Evolutionary conservation across 129 eudicot genomes (phyloP).

Genomic region (Tagetes patula): DNA sequence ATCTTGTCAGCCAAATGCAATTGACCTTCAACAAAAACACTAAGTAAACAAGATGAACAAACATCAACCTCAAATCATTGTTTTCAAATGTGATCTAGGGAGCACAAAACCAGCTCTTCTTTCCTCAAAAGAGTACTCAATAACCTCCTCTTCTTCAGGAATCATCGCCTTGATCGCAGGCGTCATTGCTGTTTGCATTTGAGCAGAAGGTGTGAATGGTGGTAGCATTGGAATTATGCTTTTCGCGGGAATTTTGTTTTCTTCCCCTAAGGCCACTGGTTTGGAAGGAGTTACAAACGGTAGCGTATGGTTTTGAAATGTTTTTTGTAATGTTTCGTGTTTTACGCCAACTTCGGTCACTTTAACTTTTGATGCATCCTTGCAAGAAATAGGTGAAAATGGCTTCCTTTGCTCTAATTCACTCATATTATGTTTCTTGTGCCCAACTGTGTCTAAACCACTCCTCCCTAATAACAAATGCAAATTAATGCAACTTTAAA

Average conservation of each 20-base stretch:
- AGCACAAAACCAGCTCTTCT: constrained; percentile 78
- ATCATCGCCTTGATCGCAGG: constrained; percentile 44
- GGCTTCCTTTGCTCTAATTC: constrained; percentile 65
- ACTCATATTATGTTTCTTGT: constrained; percentile 35
- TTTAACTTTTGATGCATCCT: constrained; percentile 39
- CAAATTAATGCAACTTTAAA: neutral
- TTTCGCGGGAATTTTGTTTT: constrained; percentile 61
- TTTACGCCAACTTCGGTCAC: constrained; percentile 36
- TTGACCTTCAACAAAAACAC: constrained; percentile 36
- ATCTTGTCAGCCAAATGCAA: constrained; percentile 48
- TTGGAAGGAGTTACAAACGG: constrained; percentile 59
- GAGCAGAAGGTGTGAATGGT: constrained; percentile 49
- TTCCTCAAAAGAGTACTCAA: constrained; percentile 88
- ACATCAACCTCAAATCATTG: constrained; percentile 37
- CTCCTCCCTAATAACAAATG: constrained; percentile 44
- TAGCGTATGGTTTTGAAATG: constrained; percentile 32
- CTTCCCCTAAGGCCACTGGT: constrained; percentile 45
- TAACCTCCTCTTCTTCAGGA: constrained; percentile 58
- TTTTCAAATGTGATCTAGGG: constrained; percentile 41
- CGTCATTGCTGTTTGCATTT: constrained; percentile 69
- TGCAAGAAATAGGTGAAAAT: constrained; percentile 67
- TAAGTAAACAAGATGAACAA: neutral
- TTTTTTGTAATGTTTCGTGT: constrained; percentile 45
- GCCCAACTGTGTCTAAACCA: constrained; percentile 49
- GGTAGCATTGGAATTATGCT: constrained; percentile 39